Conservation (phyloP, 139 green algal genomes). For the Chlorella sorokiniana region DNA sequence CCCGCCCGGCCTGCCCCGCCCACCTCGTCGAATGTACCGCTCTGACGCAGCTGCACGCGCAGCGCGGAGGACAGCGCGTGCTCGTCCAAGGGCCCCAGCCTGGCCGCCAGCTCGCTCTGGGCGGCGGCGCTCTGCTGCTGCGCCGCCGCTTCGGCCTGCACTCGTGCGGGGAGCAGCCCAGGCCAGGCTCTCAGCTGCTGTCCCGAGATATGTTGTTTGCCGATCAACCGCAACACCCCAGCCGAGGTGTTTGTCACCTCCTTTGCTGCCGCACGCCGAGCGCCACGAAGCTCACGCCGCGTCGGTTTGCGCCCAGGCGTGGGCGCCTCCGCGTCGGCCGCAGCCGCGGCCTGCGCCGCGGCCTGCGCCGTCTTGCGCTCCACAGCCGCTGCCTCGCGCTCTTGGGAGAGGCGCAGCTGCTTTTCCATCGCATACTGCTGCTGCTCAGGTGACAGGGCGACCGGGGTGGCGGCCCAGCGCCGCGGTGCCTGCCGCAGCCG, state of each 20-base stretch:
- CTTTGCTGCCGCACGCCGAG: no score
- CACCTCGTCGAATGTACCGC: constrained; percentile 19
- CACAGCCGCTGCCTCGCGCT: background rate
- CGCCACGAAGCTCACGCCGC: no score
- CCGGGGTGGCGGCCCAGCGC: background rate
- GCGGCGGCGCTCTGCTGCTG: background rate
- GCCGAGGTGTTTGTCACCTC: no score
- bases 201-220: no score
- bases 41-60: constrained; percentile 13
- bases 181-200: background rate
- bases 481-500: background rate
- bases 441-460: background rate
- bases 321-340: background rate
- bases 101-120: background rate
- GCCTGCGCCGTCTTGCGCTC: background rate
- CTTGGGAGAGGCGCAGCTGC: background rate
- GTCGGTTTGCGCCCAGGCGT: background rate
- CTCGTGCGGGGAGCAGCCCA: background rate
- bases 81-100: background rate
- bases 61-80: background rate
- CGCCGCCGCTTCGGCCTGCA: background rate
- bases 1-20: background rate
- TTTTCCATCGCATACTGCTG: background rate
- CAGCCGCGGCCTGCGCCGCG: no score
- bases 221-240: no score